Evolutionary conservation across 352 stramenopile species (phyloP).

Genomic region (Pythium folliculosum): DNA sequence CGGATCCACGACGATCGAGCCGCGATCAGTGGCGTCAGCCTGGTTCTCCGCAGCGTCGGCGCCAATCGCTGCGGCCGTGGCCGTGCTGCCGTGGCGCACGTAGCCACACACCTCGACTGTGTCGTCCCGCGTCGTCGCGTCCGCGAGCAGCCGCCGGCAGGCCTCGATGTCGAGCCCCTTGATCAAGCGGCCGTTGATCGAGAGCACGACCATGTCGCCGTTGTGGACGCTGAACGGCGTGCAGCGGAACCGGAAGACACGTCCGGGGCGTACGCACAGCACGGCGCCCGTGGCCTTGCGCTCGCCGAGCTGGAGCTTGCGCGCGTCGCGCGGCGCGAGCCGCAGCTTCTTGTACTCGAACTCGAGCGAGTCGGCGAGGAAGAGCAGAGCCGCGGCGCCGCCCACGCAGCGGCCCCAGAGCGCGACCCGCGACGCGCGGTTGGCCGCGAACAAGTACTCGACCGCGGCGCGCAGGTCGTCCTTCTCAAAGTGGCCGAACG

Average conservation of each 20-base stretch:
- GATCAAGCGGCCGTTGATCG: conserved; percentile 50
- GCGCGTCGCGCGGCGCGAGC: conserved; percentile 38
- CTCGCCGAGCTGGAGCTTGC: conserved; percentile 51
- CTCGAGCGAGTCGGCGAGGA: conserved; percentile 42
- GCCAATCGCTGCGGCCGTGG: background rate
- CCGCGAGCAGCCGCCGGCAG: conserved; percentile 45
- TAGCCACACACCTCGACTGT: conserved; percentile 36
- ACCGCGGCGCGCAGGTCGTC: conserved; percentile 59
- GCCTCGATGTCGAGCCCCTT: conserved; percentile 38
- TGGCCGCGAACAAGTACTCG: conserved; percentile 68
- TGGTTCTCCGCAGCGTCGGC: conserved; percentile 1
- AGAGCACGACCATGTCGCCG: conserved; percentile 71
- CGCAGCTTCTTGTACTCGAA: conserved; percentile 55
- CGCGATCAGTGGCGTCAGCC: background rate
- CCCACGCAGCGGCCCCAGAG: conserved; percentile 75
- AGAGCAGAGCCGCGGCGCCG: conserved; percentile 51
- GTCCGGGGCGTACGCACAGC: conserved; percentile 50
- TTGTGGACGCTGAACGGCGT: conserved; percentile 55
- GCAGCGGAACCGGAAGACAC: conserved; percentile 54
- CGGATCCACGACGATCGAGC: background rate
- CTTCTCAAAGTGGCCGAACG: conserved; percentile 72
- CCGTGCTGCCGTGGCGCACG: conserved; percentile 6
- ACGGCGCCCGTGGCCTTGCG: conserved; percentile 39
- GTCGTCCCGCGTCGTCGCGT: conserved; percentile 9
- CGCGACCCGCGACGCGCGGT: conserved; percentile 48